A percentile compares a stretch with the other conserved stretches of the same genome.
These are phyloP conservation scores for Candida lessepsii DNA, from an alignment of 805 yeast species.

Conservation along the genomic window DNA sequence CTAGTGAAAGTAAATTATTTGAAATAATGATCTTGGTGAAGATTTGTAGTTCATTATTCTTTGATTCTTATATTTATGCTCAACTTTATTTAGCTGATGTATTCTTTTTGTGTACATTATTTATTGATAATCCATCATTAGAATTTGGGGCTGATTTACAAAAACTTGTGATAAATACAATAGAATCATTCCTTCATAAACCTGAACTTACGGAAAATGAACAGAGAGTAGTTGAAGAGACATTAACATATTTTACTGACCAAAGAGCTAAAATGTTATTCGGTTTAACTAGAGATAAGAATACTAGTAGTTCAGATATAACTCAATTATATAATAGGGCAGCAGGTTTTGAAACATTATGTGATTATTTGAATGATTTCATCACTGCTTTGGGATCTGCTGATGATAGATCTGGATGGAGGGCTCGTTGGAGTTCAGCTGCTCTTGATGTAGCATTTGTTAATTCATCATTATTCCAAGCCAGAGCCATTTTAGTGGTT, in stretches of 20 bases:
- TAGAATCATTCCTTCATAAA: conserved; percentile 66
- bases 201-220: conserved; percentile 45
- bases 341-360: conserved; percentile 55
- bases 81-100: conserved; percentile 71
- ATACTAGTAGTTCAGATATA: conserved; percentile 34
- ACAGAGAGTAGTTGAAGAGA: conserved; percentile 42
- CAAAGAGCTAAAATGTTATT: conserved; percentile 67
- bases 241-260: conserved; percentile 51
- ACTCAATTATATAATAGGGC: conserved; percentile 40
- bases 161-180: conserved; percentile 59
- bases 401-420: conserved; percentile 54
- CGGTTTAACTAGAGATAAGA: conserved; percentile 61
- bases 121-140: conserved; percentile 49
- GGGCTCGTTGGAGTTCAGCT: conserved; percentile 62
- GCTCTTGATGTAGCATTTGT: conserved; percentile 63
- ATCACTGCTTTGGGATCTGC: conserved; percentile 48
- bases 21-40: conserved; percentile 69
- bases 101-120: conserved; percentile 62
- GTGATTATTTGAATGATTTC: conserved; percentile 52
- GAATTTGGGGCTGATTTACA: conserved; percentile 63
- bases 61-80: conserved; percentile 62
- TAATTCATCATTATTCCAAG: conserved; percentile 57
- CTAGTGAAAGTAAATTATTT: conserved; percentile 53
- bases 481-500: conserved; percentile 64
- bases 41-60: conserved; percentile 62